Evolutionary conservation across 1,139 yeast genomes (phyloP).

Genomic region (Debaryomyces sp.): DNA sequence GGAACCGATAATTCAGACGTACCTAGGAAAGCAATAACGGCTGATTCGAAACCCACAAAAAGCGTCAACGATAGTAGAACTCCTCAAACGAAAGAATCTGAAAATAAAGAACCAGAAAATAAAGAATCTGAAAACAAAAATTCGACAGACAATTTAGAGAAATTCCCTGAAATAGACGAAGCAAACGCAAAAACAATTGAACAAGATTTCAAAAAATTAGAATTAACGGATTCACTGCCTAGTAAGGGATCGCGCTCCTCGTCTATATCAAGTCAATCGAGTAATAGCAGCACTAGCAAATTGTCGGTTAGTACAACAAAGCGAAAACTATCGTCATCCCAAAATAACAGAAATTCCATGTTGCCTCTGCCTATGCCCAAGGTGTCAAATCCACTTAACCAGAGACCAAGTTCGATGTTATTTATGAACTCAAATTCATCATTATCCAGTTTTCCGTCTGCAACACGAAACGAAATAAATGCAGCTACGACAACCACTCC

Average conservation of each 20-base stretch:
- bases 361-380: conserved; percentile 12
- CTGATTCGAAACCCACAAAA: neutral
- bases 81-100: neutral
- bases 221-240: conserved; percentile 18
- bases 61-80: neutral
- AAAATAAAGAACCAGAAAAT: neutral
- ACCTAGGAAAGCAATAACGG: neutral
- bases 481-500: conserved; percentile 12
- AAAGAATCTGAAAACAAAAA: neutral
- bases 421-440: conserved; percentile 27
- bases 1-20: neutral
- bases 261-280: conserved; percentile 29
- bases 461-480: conserved; percentile 1
- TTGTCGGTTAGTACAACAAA: conserved; percentile 15
- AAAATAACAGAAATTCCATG: conserved; percentile 20
- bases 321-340: conserved; percentile 21
- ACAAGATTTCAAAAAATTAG: conserved; percentile 19
- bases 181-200: conserved; percentile 9
- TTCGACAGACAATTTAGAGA: conserved; percentile 13
- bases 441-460: conserved; percentile 15
- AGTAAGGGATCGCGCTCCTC: conserved; percentile 31
- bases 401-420: conserved; percentile 33
- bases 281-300: conserved; percentile 16
- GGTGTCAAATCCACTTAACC: conserved; percentile 14
- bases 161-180: conserved; percentile 2